Conservation (phyloP, 768 basidiomycete genomes). For the Calocybe cyanea region DNA sequence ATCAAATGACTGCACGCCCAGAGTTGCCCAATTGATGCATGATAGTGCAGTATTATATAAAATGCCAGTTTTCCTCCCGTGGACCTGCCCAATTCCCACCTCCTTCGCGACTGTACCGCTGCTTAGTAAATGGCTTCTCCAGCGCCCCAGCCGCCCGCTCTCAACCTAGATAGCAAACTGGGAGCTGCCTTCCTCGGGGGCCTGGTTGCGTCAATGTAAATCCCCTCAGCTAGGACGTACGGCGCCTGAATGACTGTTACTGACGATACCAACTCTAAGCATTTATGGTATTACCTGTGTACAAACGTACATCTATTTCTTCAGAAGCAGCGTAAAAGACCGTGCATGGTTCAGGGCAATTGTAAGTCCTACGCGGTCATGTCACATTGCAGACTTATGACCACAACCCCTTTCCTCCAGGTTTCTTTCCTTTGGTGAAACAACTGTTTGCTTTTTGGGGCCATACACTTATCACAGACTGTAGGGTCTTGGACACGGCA, state of each 20-base stretch:
- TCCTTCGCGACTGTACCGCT: too few relatives aligned
- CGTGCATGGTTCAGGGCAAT: not conserved
- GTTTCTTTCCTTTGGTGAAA: conserved; percentile 13
- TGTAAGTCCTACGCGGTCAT: not conserved
- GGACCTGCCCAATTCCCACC: too few relatives aligned
- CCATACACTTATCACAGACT: not conserved
- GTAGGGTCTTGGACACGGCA: conserved; percentile 15
- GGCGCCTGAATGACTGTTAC: not conserved
- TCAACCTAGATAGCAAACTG: conserved; percentile 32
- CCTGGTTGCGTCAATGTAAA: conserved; percentile 36
- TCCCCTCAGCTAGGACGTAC: conserved; percentile 1
- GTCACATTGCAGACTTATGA: not conserved
- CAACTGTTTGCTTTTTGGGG: not conserved
- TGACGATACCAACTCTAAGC: conserved; percentile 20
- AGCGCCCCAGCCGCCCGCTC: not conserved
- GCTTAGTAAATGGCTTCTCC: conserved; percentile 1
- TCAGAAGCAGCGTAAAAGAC: not conserved
- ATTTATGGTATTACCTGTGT: conserved; percentile 15
- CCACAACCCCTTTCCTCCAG: not conserved
- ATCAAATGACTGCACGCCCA: too few relatives aligned
- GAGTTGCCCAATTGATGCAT: too few relatives aligned
- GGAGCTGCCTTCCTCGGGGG: conserved; percentile 45
- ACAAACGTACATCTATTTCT: not conserved
- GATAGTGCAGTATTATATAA: too few relatives aligned
- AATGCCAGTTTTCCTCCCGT: too few relatives aligned